Evolutionary conservation across 73 alveolate species (phyloP).

Genomic region (Blepharisma stoltei): DNA sequence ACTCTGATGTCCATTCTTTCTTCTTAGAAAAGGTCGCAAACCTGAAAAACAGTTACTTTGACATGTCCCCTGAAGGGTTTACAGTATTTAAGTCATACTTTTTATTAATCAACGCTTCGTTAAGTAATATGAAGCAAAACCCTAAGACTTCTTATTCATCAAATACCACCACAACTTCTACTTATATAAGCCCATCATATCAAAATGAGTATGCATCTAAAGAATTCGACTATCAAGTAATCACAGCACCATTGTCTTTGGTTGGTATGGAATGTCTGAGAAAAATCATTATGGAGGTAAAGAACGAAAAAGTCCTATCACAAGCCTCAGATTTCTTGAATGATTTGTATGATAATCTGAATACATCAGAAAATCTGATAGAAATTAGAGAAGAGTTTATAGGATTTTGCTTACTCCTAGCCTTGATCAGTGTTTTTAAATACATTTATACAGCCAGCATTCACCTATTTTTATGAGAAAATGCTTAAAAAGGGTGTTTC

Average conservation of each 20-base stretch:
- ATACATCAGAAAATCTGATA: slow-evolving; percentile 8
- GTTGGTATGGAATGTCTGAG: slow-evolving; percentile 60
- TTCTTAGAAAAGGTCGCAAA: slow-evolving; percentile 58
- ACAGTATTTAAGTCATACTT: slow-evolving; percentile 67
- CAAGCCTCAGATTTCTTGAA: slow-evolving; percentile 52
- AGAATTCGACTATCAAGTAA: slow-evolving; percentile 42
- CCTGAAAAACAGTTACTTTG: slow-evolving; percentile 38
- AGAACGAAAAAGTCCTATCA: slow-evolving; percentile 36
- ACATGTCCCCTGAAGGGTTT: slow-evolving; percentile 69
- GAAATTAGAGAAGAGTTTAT: slow-evolving; percentile 46
- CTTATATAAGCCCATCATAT: not conserved
- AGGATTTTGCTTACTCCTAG: slow-evolving; percentile 27
- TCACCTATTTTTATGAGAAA: not conserved
- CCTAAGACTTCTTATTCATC: not conserved
- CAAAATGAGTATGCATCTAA: not conserved
- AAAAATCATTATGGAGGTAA: slow-evolving; percentile 45
- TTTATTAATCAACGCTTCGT: slow-evolving; percentile 56
- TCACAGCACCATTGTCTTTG: slow-evolving; percentile 40
- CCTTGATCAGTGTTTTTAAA: too few species aligned
- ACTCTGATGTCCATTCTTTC: slow-evolving; percentile 48
- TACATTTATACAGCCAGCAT: too few species aligned
- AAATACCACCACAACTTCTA: not conserved
- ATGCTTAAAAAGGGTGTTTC: slow-evolving; percentile 8
- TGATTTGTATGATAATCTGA: slow-evolving; percentile 38
- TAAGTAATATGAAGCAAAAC: slow-evolving; percentile 35